These are phyloP conservation scores for Sanghuangporus baumii DNA, from an alignment of 1,284 basidiomycete genomes.

Conservation along the genomic window DNA sequence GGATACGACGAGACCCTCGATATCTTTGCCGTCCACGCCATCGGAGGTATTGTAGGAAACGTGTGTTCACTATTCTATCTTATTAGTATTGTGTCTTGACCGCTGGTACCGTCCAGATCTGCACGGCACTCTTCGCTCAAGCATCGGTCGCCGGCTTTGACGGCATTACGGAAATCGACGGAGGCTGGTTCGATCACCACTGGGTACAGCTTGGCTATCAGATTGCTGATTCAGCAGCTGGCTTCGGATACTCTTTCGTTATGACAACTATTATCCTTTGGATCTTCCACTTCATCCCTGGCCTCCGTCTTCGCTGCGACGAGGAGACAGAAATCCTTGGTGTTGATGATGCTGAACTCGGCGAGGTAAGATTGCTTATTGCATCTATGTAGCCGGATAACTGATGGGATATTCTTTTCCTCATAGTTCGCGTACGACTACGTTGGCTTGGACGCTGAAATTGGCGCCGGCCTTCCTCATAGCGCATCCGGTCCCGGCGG, in stretches of 20 bases:
- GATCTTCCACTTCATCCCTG: conserved; percentile 91
- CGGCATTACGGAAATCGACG: conserved; percentile 64
- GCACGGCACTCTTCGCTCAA: conserved; percentile 89
- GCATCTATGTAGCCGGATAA: not conserved
- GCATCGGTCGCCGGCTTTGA: conserved; percentile 80
- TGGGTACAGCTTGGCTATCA: conserved; percentile 85
- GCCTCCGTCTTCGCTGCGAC: conserved; percentile 68
- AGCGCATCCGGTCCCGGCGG: conserved; percentile 17
- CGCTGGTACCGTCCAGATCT: conserved; percentile 37
- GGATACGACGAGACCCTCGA: conserved; percentile 79
- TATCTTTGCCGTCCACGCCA: conserved; percentile 86
- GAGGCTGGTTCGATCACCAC: conserved; percentile 91
- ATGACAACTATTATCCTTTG: conserved; percentile 87
- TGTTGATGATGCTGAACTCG: conserved; percentile 91
- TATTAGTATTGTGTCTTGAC: not conserved
- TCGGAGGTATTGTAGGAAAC: conserved; percentile 89
- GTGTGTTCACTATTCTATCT: conserved; percentile 22
- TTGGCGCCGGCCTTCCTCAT: conserved; percentile 22
- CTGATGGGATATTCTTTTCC: not conserved
- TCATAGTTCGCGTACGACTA: conserved; percentile 80
- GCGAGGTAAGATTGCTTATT: conserved; percentile 46
- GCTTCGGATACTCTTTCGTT: conserved; percentile 75
- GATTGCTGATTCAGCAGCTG: conserved; percentile 73
- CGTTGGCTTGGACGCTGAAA: conserved; percentile 65
- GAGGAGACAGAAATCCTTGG: conserved; percentile 91